A percentile compares a stretch with the other conserved stretches of the same genome.
Evolutionary conservation across 176 grass and related monocot species (phyloP).

Genomic region (Aegilops sharonensis): DNA sequence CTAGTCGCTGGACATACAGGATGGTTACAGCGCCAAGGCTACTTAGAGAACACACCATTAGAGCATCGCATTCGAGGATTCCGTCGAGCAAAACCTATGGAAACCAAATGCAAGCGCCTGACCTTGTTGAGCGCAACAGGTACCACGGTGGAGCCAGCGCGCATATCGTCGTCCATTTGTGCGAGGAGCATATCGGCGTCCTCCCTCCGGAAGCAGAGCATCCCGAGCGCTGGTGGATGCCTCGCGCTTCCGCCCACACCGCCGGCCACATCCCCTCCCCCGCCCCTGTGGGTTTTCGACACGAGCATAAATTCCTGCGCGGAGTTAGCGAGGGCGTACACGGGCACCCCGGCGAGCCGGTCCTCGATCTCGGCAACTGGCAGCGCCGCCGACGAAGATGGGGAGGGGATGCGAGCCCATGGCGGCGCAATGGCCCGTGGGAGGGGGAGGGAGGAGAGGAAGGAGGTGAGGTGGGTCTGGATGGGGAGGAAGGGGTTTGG

Average conservation of each 20-base stretch:
- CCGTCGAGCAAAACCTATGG: background rate
- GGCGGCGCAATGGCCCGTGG: background rate
- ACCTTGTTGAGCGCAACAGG: slow-evolving; percentile 74
- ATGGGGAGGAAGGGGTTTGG: slow-evolving; percentile 45
- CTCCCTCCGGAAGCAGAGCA: slow-evolving; percentile 66
- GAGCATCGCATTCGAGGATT: background rate
- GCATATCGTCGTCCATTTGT: slow-evolving; percentile 60
- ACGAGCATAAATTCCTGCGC: slow-evolving; percentile 69
- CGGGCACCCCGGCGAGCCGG: slow-evolving; percentile 68
- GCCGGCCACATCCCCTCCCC: background rate
- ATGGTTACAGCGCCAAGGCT: background rate
- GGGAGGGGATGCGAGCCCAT: slow-evolving; percentile 14
- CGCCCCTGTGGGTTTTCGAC: slow-evolving; percentile 22
- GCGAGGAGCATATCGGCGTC: slow-evolving; percentile 58
- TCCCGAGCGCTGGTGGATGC: slow-evolving; percentile 38
- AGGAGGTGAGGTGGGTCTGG: slow-evolving; percentile 48
- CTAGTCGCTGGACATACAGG: background rate
- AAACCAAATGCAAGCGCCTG: background rate
- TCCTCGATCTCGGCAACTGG: slow-evolving; percentile 47
- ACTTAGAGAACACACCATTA: background rate
- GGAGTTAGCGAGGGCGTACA: slow-evolving; percentile 69
- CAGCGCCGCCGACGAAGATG: background rate
- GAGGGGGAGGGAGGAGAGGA: slow-evolving; percentile 31
- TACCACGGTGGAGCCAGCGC: slow-evolving; percentile 57
- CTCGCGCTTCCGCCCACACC: background rate